Evolutionary conservation across 495 filamentous ascomycete species (phyloP), one percentile per base, ranked within the genome.

Genomic region (Cenococcum geophilum): DNA sequence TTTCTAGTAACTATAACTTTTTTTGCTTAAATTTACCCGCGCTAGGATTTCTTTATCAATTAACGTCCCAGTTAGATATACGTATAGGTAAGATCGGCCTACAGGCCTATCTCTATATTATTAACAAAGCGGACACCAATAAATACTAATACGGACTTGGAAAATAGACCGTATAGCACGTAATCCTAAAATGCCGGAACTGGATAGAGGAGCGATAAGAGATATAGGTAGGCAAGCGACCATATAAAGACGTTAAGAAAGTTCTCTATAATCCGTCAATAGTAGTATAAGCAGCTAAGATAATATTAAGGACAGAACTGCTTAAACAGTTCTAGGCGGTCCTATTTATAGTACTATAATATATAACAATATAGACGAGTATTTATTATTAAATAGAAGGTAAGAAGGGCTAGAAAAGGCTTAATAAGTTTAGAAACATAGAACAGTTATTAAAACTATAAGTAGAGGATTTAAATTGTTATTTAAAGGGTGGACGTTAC

Each of bases 151-250:
- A 64, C 48, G 62, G 61, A 25, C 57, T 55, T 10, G 68, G 68
- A 51, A 40, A 12, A 1, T 64, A 74, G 58, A 72, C 71, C 8
- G 62, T 70, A 53, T 58, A 58, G 5, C 70, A 76, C 32, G 57
- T 76, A 57, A 60, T 75, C 37, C 59, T 74, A 10, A 64, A 73
- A 27, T 75, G 68, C 58, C 40, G 62, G 48, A 68, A 70, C 58
- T 71, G 60, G 64, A 50, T 12, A n/a, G 69, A 70, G 23, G 65
- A 70, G 55, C 57, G 66, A 66, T 57, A 69, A 23, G 52, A 35
- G 47, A 69, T 69, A 63, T 72, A 48, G 63, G 64, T 65, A 70
- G 62, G 67, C 57, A 55, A 55, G 59, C 35, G 16, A 8, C 52
- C 52, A 48, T 62, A 21, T 22, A 36, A 40, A 23, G 40, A 57